These are phyloP conservation scores for Saxispiralis lemnorum DNA, from an alignment of 495 filamentous ascomycete genomes.

Conservation along the genomic window DNA sequence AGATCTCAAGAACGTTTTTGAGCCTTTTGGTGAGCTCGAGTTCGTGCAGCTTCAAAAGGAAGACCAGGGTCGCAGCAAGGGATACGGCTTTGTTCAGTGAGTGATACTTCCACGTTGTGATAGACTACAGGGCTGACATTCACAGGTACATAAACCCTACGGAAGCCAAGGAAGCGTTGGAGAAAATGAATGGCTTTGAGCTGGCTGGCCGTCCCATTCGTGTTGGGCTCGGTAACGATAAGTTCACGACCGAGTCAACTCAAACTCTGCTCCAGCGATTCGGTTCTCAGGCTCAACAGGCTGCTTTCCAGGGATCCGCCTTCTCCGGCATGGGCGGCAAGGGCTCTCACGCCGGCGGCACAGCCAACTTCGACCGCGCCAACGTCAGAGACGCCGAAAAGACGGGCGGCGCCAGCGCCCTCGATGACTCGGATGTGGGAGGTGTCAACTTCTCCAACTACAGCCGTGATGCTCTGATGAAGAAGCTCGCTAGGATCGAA, in stretches of 20 bases:
- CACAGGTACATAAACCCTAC: constrained; percentile 76
- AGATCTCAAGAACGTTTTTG: constrained; percentile 91
- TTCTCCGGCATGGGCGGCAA: constrained; percentile 87
- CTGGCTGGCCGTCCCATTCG: constrained; percentile 93
- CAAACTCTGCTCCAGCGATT: constrained; percentile 78
- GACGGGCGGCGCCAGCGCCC: constrained; percentile 76
- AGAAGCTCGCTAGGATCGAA: constrained; percentile 91
- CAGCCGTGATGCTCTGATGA: constrained; percentile 91
- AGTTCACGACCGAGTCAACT: constrained; percentile 97
- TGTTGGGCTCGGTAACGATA: constrained; percentile 99
- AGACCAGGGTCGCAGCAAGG: constrained; percentile 73
- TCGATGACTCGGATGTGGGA: constrained; percentile 95
- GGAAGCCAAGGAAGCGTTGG: constrained; percentile 80
- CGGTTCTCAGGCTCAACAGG: constrained; percentile 51
- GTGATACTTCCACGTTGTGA: constrained; percentile 23
- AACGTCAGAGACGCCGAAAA: constrained; percentile 84
- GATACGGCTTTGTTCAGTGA: constrained; percentile 98
- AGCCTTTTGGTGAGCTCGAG: constrained; percentile 94
- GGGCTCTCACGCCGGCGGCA: constrained; percentile 64
- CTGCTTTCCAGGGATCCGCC: constrained; percentile 74
- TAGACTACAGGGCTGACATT: constrained; percentile 18
- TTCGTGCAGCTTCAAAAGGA: constrained; percentile 96
- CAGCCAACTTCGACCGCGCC: constrained; percentile 74
- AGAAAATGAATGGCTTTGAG: constrained; percentile 99
- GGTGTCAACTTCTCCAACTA: constrained; percentile 99